Conservation (phyloP, 192 early-diverging fungal genomes). For the Coemansia reversa region DNA sequence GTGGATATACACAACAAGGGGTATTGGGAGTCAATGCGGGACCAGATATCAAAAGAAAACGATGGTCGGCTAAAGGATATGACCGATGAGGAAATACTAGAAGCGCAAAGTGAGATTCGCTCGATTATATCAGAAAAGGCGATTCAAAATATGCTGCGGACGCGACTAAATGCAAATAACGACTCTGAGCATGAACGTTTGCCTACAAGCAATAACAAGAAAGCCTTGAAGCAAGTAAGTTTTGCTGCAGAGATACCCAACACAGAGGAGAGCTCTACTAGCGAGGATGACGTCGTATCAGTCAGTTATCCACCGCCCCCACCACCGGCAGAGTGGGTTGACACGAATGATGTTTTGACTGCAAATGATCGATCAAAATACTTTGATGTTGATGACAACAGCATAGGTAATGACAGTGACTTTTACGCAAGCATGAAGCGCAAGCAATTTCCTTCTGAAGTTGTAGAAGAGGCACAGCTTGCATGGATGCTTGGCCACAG, state of each 20-base stretch:
- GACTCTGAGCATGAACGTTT: background rate
- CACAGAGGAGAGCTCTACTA: slow-evolving; percentile 4
- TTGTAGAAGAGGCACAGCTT: slow-evolving; percentile 53
- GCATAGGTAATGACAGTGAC: slow-evolving; percentile 27
- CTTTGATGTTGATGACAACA: slow-evolving; percentile 39
- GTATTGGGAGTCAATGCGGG: slow-evolving; percentile 19
- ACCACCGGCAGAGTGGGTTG: slow-evolving; percentile 48
- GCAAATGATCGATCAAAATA: background rate
- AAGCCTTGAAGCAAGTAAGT: slow-evolving; percentile 22
- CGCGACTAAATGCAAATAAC: slow-evolving; percentile 10
- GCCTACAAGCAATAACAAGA: background rate
- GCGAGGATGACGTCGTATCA: slow-evolving; percentile 16
- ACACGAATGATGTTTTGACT: background rate
- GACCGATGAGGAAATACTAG: slow-evolving; percentile 68
- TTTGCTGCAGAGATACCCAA: slow-evolving; percentile 23
- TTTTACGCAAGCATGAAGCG: slow-evolving; percentile 43
- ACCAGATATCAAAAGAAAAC: slow-evolving; percentile 42
- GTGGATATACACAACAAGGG: background rate
- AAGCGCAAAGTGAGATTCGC: slow-evolving; percentile 67
- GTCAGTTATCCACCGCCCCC: slow-evolving; percentile 20
- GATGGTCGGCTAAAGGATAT: slow-evolving; percentile 68
- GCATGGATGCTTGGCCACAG: slow-evolving; percentile 53
- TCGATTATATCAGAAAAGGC: slow-evolving; percentile 62
- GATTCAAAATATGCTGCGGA: slow-evolving; percentile 61
- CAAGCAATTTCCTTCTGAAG: slow-evolving; percentile 39